A percentile compares a stretch with the other conserved stretches of the same genome.
Conservation (phyloP, 2,329 filamentous ascomycete species). For the Diplodia corticola region DNA sequence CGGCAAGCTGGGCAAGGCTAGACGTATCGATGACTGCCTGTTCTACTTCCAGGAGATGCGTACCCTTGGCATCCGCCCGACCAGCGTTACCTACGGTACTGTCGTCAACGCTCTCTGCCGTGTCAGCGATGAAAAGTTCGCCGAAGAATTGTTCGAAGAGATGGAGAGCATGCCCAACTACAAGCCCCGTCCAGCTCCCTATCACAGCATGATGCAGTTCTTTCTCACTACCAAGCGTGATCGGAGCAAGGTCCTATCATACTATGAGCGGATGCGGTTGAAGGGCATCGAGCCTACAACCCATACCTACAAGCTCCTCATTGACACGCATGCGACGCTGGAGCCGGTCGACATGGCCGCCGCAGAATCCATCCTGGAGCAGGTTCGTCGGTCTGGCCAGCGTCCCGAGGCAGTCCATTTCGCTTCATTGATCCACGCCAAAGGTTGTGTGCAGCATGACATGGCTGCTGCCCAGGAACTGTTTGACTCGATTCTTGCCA, state of each 20-base stretch:
- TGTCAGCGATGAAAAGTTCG: constrained; percentile 96
- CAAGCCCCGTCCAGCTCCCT: constrained; percentile 93
- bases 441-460: constrained; percentile 91
- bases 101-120: constrained; percentile 97
- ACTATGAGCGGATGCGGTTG: constrained; percentile 91
- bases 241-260: constrained; percentile 86
- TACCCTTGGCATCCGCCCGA: constrained; percentile 85
- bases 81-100: constrained; percentile 95
- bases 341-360: constrained; percentile 88
- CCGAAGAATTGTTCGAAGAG: constrained; percentile 96
- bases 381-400: constrained; percentile 73
- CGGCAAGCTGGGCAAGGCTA: constrained; percentile 95
- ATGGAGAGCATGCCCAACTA: constrained; percentile 99
- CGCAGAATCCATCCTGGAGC: constrained; percentile 78
- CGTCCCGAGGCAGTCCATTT: constrained; percentile 91
- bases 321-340: constrained; percentile 91
- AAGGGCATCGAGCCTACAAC: constrained; percentile 87
- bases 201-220: constrained; percentile 99
- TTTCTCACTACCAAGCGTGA: constrained; percentile 98
- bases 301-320: constrained; percentile 96
- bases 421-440: constrained; percentile 91
- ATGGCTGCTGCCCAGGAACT: constrained; percentile 77
- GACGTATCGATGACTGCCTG: constrained; percentile 95
- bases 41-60: constrained; percentile 99
- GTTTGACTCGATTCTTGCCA: constrained; percentile 77